Conservation (phyloP, 2,329 filamentous ascomycete genomes). For the Botrytis fragariae region DNA sequence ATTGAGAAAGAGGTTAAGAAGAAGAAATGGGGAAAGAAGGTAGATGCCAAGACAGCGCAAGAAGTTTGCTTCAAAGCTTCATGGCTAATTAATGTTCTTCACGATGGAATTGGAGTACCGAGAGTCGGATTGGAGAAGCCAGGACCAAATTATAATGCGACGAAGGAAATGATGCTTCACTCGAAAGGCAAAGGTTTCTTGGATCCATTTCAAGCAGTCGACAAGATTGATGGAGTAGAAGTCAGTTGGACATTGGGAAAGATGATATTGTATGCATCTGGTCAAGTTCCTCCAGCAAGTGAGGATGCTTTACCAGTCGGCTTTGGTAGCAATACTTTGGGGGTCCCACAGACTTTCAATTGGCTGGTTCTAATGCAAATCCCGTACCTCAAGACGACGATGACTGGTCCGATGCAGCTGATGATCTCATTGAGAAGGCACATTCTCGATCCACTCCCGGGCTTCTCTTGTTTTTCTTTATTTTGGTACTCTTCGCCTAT, state of each 20-base stretch:
- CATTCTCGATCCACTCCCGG: slow-evolving; percentile 69
- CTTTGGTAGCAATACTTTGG: slow-evolving; percentile 76
- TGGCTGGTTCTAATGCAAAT: slow-evolving; percentile 59
- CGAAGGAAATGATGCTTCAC: slow-evolving; percentile 65
- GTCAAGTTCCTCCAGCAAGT: slow-evolving; percentile 69
- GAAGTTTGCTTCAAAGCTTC: slow-evolving; percentile 97
- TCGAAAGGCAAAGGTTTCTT: slow-evolving; percentile 73
- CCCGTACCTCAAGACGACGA: slow-evolving; percentile 46
- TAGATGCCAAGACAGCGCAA: slow-evolving; percentile 69
- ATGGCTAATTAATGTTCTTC: slow-evolving; percentile 95
- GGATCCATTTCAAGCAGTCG: slow-evolving; percentile 85
- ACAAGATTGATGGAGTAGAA: slow-evolving; percentile 88
- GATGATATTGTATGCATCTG: slow-evolving; percentile 91
- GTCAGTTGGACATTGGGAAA: slow-evolving; percentile 97
- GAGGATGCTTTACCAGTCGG: slow-evolving; percentile 72
- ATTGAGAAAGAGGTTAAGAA: slow-evolving; percentile 65
- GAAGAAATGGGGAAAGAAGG: slow-evolving; percentile 74
- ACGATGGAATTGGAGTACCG: slow-evolving; percentile 93
- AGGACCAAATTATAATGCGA: slow-evolving; percentile 60
- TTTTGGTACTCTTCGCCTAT: slow-evolving; percentile 67
- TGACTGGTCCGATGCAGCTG: slow-evolving; percentile 52
- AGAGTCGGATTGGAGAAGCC: slow-evolving; percentile 73
- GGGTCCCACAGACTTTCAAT: slow-evolving; percentile 74
- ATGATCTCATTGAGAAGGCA: slow-evolving; percentile 63
- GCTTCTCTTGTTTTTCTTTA: slow-evolving; percentile 72